Evolutionary conservation across 371 early-diverging fungal species (phyloP).

Genomic region (Sporodiniella umbellata): DNA sequence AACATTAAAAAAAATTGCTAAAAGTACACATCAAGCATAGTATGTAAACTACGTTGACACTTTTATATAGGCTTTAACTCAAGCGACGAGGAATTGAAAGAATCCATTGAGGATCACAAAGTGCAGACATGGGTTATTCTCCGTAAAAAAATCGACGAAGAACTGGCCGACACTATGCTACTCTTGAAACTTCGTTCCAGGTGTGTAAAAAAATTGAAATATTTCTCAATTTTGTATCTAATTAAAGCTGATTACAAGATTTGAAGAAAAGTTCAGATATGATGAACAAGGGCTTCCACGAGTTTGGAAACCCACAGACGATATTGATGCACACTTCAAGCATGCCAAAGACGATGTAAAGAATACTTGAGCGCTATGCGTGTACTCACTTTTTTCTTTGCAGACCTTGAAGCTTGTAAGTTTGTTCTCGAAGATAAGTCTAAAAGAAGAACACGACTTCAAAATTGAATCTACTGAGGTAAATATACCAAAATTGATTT

Average conservation of each 20-base stretch:
- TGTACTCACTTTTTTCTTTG: neutral
- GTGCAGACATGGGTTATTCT: slow-evolving; percentile 74
- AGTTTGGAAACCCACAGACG: slow-evolving; percentile 93
- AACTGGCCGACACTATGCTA: slow-evolving; percentile 77
- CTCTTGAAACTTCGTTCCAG: slow-evolving; percentile 57
- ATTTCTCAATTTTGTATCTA: no score
- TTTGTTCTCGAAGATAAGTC: slow-evolving; percentile 59
- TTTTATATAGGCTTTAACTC: slow-evolving; percentile 58
- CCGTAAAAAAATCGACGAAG: slow-evolving; percentile 74
- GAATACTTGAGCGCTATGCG: neutral
- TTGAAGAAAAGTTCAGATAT: slow-evolving; percentile 92
- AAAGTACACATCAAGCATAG: slow-evolving; percentile 6
- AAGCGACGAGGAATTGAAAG: slow-evolving; percentile 43
- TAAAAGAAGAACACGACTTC: slow-evolving; percentile 37
- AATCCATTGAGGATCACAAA: slow-evolving; percentile 48
- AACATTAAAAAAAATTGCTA: slow-evolving; percentile 11
- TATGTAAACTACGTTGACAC: neutral
- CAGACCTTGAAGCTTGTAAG: slow-evolving; percentile 64
- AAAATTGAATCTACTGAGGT: slow-evolving; percentile 36
- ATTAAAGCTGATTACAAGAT: slow-evolving; percentile 31
- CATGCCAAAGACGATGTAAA: slow-evolving; percentile 64
- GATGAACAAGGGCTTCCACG: slow-evolving; percentile 90
- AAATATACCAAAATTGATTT: neutral
- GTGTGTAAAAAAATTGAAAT: neutral
- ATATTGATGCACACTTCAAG: slow-evolving; percentile 86